Base-by-base conservation (phyloP, 2,329 filamentous ascomycete genomes). In the Arthrobotrys sphaeroides region DNA sequence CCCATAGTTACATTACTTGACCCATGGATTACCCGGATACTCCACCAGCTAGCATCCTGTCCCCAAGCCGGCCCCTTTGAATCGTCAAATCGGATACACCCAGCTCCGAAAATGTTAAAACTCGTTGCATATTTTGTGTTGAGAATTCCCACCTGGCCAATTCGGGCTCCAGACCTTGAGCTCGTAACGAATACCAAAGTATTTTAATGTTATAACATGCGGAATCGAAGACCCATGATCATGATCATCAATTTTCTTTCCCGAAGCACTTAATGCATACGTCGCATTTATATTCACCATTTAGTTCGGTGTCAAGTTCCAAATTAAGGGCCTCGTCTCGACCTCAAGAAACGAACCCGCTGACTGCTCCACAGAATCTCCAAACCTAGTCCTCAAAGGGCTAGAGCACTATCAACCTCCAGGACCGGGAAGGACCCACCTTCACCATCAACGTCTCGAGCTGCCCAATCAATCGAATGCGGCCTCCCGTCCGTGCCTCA, bases 91-190 rank as follows among this genome's bases (percentile, higher is more conserved):
- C 7, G 9, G 42, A 49, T 13, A 49, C 5, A n/a, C 16, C 12
- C 16, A 40, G n/a, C 36, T 40, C 36, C 36, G 12, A 10, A n/a
- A 6, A n/a, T 40, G 12, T n/a, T 4, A 40, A 40, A 40, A 10
- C 36, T 7, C 38, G 51, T 55, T 33, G 51, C 6, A 55, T 55
- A 55, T 55, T 55, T 36, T 22, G 51, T 18, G 51, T 55, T 55
- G 49, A 18, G 12, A 24, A 36, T 4, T 38, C 5, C 26, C n/a
- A 51, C 45, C n/a, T 33, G 20, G 49, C 16, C 16, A 33, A 12
- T 22, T 53, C 28, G 49, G 49, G 16, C 16, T 33, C 12, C 33
- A 24, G 38, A 28, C 2, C 31, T 22, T 24, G 9, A 55, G 18
- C 18, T 55, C 51, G 51, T 55, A 20, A 55, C 51, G 51, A 55